A percentile compares a stretch with the other conserved stretches of the same genome.
phyloP scores from a whole-genome alignment of 108 stramenopile genomes.

The Skeletonema potamos region DNA sequence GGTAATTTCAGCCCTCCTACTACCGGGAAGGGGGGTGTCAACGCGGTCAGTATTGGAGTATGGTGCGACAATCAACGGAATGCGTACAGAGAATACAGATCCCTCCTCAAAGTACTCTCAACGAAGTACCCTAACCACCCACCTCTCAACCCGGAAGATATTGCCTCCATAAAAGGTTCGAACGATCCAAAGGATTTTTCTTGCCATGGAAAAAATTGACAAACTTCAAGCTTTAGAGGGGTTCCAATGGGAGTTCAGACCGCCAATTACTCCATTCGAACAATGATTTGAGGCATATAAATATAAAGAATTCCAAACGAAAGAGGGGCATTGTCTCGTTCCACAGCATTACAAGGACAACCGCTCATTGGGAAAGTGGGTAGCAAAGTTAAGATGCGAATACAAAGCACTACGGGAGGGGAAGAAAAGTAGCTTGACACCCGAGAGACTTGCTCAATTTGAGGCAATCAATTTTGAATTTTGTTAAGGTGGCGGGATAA shows the following conservation, averaged over 20 bases:
- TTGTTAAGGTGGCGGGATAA: too few relatives aligned
- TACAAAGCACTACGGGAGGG: slow-evolving; percentile 36
- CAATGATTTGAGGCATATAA: too few relatives aligned
- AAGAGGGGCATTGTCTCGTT: slow-evolving; percentile 59
- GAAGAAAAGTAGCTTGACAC: slow-evolving; percentile 52
- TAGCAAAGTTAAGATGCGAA: slow-evolving; percentile 40
- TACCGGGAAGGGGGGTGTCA: not conserved
- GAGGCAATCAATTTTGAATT: slow-evolving; percentile 52
- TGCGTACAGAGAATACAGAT: too few relatives aligned
- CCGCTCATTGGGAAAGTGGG: slow-evolving; percentile 68
- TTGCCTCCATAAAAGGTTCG: too few relatives aligned
- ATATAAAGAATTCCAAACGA: slow-evolving; percentile 27
- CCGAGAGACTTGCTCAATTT: slow-evolving; percentile 36
- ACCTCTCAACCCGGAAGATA: too few relatives aligned
- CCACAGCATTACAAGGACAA: slow-evolving; percentile 61
- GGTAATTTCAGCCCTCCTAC: slow-evolving; percentile 18
- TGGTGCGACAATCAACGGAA: not conserved
- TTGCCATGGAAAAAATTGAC: too few relatives aligned
- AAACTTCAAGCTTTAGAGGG: too few relatives aligned
- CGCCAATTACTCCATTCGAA: too few relatives aligned
- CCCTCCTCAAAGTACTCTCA: too few relatives aligned
- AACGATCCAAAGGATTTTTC: too few relatives aligned
- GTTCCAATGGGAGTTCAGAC: too few relatives aligned
- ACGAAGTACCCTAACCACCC: too few relatives aligned
- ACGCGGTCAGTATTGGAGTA: not conserved